Percentiles rank a stretch among this genome's conserved stretches.
Evolutionary conservation across 2,329 filamentous ascomycete genomes (phyloP).

Genomic region (Fusarium mundagurra): DNA sequence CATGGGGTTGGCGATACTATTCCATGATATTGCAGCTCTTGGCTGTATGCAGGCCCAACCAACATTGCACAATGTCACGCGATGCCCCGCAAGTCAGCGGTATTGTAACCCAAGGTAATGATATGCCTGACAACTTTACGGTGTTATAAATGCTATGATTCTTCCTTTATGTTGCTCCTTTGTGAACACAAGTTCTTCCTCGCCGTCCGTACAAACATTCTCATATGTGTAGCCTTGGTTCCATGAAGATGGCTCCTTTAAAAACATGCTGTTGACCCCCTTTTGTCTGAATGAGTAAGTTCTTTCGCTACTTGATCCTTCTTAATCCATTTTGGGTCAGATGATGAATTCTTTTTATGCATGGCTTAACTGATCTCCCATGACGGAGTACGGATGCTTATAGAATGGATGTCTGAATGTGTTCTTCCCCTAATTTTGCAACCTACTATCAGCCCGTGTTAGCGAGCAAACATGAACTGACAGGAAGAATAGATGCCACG

Average conservation of each 20-base stretch:
- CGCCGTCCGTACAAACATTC: not conserved
- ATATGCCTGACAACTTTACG: not conserved
- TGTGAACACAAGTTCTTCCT: not conserved
- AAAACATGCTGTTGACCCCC: not conserved
- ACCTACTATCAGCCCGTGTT: not conserved
- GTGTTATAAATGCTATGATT: slow-evolving; percentile 29
- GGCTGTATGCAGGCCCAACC: slow-evolving; percentile 16
- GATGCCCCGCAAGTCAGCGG: slow-evolving; percentile 36
- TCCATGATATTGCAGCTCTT: slow-evolving; percentile 43
- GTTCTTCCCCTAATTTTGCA: not conserved
- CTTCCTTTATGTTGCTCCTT: not conserved
- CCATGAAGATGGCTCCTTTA: not conserved
- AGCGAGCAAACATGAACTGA: slow-evolving; percentile 6
- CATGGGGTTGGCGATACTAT: slow-evolving; percentile 34
- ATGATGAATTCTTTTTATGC: slow-evolving; percentile 47
- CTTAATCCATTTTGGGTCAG: not conserved
- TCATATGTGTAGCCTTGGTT: not conserved
- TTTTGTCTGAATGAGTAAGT: slow-evolving; percentile 16
- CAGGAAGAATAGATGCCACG: not conserved
- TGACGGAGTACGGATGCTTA: slow-evolving; percentile 37
- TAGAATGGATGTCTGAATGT: slow-evolving; percentile 47
- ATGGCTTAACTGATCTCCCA: slow-evolving; percentile 48
- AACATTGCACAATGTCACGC: slow-evolving; percentile 33
- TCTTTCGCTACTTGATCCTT: not conserved
- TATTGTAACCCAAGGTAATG: slow-evolving; percentile 14